Evolutionary conservation across 306 rosid species (phyloP).

Genomic region (Quercus dentata): DNA sequence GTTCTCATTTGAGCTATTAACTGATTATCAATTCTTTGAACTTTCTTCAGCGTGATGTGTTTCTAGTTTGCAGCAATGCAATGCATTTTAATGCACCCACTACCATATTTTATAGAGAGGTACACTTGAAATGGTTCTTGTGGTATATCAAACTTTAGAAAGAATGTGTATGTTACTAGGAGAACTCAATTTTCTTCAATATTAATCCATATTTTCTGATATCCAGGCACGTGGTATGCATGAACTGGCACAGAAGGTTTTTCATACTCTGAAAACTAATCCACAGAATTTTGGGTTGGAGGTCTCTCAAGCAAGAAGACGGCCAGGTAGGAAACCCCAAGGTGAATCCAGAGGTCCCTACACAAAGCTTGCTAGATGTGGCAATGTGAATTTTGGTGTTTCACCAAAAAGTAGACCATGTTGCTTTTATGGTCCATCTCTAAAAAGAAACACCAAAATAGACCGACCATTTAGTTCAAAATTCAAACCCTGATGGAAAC

Average conservation of each 20-base stretch:
- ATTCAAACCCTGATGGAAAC: no score
- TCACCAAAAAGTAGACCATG: not conserved
- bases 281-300: conserved; percentile 17
- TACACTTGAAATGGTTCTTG: not conserved
- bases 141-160: not conserved
- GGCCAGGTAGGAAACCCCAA: not conserved
- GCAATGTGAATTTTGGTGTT: not conserved
- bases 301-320: conserved; percentile 4
- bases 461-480: not conserved
- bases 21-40: conserved; percentile 1
- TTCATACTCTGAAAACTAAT: conserved; percentile 20
- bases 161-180: not conserved
- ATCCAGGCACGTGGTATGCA: conserved; percentile 32
- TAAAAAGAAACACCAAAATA: not conserved
- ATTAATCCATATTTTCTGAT: not conserved
- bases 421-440: no score
- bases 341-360: not conserved
- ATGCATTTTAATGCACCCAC: conserved; percentile 33
- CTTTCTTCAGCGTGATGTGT: conserved; percentile 25
- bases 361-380: not conserved
- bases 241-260: conserved; percentile 21
- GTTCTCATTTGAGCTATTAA: not conserved
- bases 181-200: not conserved
- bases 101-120: conserved; percentile 30
- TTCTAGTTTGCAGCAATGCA: conserved; percentile 25